Evolutionary conservation across 2,329 filamentous ascomycete species (phyloP), one percentile per base, ranked within the genome.

Genomic region (Diplodia corticola): DNA sequence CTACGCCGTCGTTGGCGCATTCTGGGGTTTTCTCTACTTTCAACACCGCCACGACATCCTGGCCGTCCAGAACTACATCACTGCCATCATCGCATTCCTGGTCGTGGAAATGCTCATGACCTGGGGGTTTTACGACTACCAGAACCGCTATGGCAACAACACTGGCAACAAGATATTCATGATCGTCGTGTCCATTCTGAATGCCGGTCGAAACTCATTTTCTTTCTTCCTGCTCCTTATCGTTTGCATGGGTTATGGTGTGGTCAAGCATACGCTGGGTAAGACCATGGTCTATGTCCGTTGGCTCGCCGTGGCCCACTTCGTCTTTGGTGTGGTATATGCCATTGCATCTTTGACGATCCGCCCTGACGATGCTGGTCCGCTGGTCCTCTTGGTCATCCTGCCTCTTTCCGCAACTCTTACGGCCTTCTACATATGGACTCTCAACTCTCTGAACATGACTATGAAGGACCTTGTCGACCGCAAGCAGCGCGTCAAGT

Each of bases 381-480:
- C 93, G 0, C 87, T 97, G 59, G 91, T 99, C 4, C 87, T 99
- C 5, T 88, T 99, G 57, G 93, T 99, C 71, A 93, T 99, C 30
- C 85, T 99, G 17, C 95, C 95, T 0, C 85, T 99, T 24, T 93
- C 94, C 3, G 93, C 88, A 54, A 97, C 95, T 0, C 81, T 99
- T 69, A 99, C 95, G 20, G 93, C 91, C 12, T 99, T 99, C 79
- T 99, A 99, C 78, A 91, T 99, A 68, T 99, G 95, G 95, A 99
- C 95, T 0, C 85, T 99, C 70, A 98, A 97, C 81, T 96, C 93
- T 24, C 85, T 99, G 67, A 97, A 94, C 78, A 84, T 90, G 67
- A 99, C 95, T 0, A 94, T 98, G 82, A 98, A 97, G 80, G 94
- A 98, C 73, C 85, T 99, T n/a, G 86, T 91, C 65, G 92, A 97